Percentiles rank a stretch among this genome's conserved stretches.
Evolutionary conservation across 208 protist species (phyloP).

Genomic region (Acanthamoeba comandoni): DNA sequence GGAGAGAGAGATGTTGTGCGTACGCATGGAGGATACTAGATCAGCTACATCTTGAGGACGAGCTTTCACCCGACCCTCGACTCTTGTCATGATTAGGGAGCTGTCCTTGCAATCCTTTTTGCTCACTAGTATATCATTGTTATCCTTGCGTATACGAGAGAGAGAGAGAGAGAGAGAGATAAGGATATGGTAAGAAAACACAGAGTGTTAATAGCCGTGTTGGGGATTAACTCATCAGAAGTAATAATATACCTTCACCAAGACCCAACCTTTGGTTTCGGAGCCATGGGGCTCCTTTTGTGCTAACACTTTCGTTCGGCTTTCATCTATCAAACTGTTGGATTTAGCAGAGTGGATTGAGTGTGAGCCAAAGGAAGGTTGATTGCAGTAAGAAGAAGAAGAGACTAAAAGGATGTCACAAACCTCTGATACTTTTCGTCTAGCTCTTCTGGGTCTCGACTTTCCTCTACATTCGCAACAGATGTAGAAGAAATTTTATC

Average conservation of each 20-base stretch:
- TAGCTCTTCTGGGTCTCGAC: too few species aligned
- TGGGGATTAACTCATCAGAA: neutral
- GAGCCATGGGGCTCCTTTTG: slow-evolving; percentile 57
- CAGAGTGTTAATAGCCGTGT: neutral
- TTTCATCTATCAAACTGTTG: slow-evolving; percentile 2
- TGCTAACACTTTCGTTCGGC: slow-evolving; percentile 17
- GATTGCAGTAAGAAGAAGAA: too few species aligned
- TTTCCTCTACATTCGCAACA: too few species aligned
- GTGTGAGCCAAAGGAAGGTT: too few species aligned
- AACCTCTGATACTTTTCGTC: too few species aligned
- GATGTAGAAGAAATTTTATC: too few species aligned
- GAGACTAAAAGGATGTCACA: too few species aligned
- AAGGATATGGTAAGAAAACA: neutral
- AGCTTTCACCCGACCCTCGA: slow-evolving; percentile 10
- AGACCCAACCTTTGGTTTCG: slow-evolving; percentile 50
- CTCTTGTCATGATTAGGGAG: slow-evolving; percentile 47
- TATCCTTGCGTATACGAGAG: neutral
- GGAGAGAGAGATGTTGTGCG: neutral
- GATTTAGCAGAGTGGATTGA: too few species aligned
- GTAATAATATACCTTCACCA: slow-evolving; percentile 4
- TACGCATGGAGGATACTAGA: slow-evolving; percentile 27
- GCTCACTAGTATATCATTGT: slow-evolving; percentile 28
- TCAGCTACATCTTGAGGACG: neutral
- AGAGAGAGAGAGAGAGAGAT: too few species aligned
- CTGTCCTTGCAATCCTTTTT: neutral